Evolutionary conservation across 495 filamentous ascomycete genomes (phyloP).

Genomic region (Talaromyces liani): DNA sequence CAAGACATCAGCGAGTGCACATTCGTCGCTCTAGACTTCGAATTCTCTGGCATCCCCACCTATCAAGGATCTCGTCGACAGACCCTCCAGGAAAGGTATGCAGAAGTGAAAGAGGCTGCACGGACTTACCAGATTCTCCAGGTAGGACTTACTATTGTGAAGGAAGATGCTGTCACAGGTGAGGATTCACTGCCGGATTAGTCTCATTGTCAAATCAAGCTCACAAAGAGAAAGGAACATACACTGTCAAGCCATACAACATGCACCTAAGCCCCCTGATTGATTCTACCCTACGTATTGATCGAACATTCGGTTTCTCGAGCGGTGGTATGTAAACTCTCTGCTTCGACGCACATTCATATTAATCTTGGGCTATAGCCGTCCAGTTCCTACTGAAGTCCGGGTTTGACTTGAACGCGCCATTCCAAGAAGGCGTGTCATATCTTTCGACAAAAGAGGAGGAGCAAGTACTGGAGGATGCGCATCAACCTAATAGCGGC

Average conservation of each 20-base stretch:
- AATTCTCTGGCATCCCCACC: slow-evolving; percentile 61
- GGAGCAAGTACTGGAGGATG: slow-evolving; percentile 24
- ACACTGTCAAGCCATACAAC: slow-evolving; percentile 62
- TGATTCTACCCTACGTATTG: slow-evolving; percentile 41
- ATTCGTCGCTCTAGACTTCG: slow-evolving; percentile 69
- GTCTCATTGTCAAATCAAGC: slow-evolving; percentile 1
- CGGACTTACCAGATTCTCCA: slow-evolving; percentile 68
- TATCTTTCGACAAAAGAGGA: slow-evolving; percentile 68
- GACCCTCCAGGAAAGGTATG: slow-evolving; percentile 58
- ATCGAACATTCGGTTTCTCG: slow-evolving; percentile 47
- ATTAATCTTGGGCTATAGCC: slow-evolving; percentile 25
- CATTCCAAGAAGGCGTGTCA: slow-evolving; percentile 52
- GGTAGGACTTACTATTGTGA: slow-evolving; percentile 62
- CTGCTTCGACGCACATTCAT: not conserved
- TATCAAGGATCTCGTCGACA: slow-evolving; percentile 14
- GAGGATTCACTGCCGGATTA: slow-evolving; percentile 9
- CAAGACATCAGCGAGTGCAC: slow-evolving; percentile 49
- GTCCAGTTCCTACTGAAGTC: slow-evolving; percentile 55
- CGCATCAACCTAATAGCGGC: slow-evolving; percentile 9
- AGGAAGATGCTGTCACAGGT: slow-evolving; percentile 44
- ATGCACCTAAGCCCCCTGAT: slow-evolving; percentile 52
- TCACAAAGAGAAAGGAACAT: slow-evolving; percentile 33
- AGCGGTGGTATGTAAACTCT: slow-evolving; percentile 33
- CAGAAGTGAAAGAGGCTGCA: slow-evolving; percentile 55
- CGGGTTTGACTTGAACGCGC: slow-evolving; percentile 52